A percentile compares a stretch with the other conserved stretches of the same genome.
phyloP scores from a whole-genome alignment of 2,329 filamentous ascomycete species.

The Falciphora oryzae region DNA sequence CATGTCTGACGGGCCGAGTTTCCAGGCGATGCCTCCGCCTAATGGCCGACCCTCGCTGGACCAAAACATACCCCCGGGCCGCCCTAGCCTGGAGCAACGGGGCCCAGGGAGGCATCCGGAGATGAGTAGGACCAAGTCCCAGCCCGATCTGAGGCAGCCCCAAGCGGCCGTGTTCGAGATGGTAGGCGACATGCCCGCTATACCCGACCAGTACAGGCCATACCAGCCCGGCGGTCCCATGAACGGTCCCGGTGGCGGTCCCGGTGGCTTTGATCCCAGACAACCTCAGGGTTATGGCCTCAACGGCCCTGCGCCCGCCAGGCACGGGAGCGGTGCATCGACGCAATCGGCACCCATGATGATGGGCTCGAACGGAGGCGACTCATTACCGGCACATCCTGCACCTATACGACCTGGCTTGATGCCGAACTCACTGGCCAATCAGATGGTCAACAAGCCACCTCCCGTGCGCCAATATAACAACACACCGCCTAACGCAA shows the following conservation, averaged over 20 bases:
- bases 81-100: constrained; percentile 20
- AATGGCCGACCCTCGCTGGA: constrained; percentile 40
- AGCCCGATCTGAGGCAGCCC: constrained; percentile 58
- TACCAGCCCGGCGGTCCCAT: constrained; percentile 20
- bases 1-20: constrained; percentile 34
- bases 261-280: constrained; percentile 20
- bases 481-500: constrained; percentile 35
- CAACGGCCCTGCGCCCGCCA: constrained; percentile 21
- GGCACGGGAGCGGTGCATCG: constrained; percentile 24
- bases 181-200: constrained; percentile 54
- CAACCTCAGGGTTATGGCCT: constrained; percentile 17
- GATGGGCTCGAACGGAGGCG: constrained; percentile 1
- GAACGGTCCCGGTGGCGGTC: constrained; percentile 16
- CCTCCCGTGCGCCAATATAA: constrained; percentile 51
- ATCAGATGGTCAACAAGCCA: constrained; percentile 48
- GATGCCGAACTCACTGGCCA: constrained; percentile 53
- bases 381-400: constrained; percentile 2
- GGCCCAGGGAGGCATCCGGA: constrained; percentile 46
- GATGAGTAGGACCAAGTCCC: constrained; percentile 57
- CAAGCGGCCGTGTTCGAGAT: constrained; percentile 71
- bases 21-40: constrained; percentile 31
- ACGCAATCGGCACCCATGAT: constrained; percentile 20
- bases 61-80: constrained; percentile 35
- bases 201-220: constrained; percentile 30
- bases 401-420: constrained; percentile 45